Conservation (phyloP, 306 rosid species). For the Corylus americana region DNA sequence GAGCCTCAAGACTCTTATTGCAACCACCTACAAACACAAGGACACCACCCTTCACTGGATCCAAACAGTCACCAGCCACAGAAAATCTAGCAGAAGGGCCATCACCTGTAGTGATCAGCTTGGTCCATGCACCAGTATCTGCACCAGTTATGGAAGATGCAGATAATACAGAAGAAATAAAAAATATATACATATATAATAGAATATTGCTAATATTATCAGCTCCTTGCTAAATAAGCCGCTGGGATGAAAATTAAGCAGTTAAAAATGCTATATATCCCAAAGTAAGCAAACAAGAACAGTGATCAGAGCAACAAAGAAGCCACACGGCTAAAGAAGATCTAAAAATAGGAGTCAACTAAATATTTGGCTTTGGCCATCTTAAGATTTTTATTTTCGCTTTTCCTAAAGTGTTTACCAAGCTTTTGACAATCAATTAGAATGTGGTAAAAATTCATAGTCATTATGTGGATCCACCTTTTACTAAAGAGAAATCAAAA, state of each 20-base stretch:
- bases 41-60: constrained; percentile 76
- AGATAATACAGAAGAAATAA: constrained; percentile 17
- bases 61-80: constrained; percentile 89
- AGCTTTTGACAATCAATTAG: background rate
- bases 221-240: constrained; percentile 15
- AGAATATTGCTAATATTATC: constrained; percentile 5
- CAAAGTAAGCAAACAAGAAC: background rate
- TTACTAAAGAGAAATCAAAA: constrained; percentile 16
- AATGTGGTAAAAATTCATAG: background rate
- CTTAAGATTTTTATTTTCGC: background rate
- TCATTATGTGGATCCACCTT: constrained; percentile 12
- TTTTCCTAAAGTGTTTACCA: background rate
- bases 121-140: constrained; percentile 90
- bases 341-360: background rate
- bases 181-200: constrained; percentile 15
- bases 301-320: background rate
- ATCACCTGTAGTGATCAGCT: constrained; percentile 56
- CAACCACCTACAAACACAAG: constrained; percentile 96
- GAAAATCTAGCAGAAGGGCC: constrained; percentile 96
- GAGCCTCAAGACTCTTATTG: constrained; percentile 90
- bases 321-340: background rate
- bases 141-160: constrained; percentile 36
- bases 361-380: background rate
- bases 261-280: background rate
- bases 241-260: constrained; percentile 9